Percentiles rank a stretch among this genome's conserved stretches.
Conservation (phyloP, 257 asterid genomes). For the Solanum clarkiae region DNA sequence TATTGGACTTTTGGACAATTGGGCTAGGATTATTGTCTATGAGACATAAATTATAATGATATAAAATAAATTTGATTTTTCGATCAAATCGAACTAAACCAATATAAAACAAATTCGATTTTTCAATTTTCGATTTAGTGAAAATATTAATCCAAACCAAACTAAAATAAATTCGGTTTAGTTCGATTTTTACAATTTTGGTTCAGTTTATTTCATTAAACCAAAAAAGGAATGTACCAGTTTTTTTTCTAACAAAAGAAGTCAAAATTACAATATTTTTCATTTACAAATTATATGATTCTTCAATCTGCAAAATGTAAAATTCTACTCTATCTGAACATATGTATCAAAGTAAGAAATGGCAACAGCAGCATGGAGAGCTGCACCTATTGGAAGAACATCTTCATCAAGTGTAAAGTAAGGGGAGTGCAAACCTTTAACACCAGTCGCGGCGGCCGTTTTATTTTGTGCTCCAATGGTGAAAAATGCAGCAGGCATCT, state of each 20-base stretch:
- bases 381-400: slow-evolving; percentile 70
- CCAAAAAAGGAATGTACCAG: no score
- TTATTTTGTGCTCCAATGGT: slow-evolving; percentile 37
- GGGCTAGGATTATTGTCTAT: no score
- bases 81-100: no score
- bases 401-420: slow-evolving; percentile 48
- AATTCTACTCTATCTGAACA: slow-evolving; percentile 3
- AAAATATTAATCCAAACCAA: no score
- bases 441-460: slow-evolving; percentile 8
- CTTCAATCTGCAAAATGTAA: not conserved
- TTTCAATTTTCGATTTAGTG: no score
- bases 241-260: not conserved
- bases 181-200: no score
- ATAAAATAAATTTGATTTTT: no score
- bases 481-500: slow-evolving; percentile 50
- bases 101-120: no score
- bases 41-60: no score
- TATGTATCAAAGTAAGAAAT: slow-evolving; percentile 38
- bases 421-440: slow-evolving; percentile 47
- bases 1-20: no score
- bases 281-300: not conserved
- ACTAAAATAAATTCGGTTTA: no score
- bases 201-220: not conserved
- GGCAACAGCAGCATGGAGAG: slow-evolving; percentile 82
- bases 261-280: not conserved